phyloP scores from a whole-genome alignment of 331 rosid genomes.

The Quercus phellos region DNA sequence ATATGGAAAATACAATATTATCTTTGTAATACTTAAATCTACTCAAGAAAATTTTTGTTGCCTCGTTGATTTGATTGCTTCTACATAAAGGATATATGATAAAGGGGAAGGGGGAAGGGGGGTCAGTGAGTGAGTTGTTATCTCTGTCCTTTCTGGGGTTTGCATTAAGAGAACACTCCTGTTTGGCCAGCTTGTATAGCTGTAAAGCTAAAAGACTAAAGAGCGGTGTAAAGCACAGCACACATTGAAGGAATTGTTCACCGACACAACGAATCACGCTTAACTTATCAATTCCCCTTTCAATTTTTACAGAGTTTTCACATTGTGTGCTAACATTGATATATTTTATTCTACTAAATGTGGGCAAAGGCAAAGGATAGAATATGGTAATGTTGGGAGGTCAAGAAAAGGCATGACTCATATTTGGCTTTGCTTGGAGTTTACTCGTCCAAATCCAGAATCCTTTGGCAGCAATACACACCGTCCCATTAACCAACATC shows the following conservation, averaged over 20 bases:
- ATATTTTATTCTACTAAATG: background rate
- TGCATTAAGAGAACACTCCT: background rate
- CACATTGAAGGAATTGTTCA: background rate
- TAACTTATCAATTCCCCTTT: background rate
- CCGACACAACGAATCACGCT: slow-evolving; percentile 4
- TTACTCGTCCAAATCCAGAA: background rate
- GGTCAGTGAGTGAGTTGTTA: background rate
- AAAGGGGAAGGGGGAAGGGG: no score
- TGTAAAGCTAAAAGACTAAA: slow-evolving; percentile 17
- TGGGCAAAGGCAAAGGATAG: background rate
- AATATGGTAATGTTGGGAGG: background rate
- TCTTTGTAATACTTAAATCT: no score
- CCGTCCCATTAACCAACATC: slow-evolving; percentile 10
- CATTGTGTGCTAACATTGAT: background rate
- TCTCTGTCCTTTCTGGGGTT: background rate
- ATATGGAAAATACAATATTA: no score
- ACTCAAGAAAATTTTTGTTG: no score
- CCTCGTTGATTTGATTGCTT: no score
- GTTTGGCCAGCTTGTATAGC: slow-evolving; percentile 4
- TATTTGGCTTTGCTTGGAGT: background rate
- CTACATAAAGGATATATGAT: no score
- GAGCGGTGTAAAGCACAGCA: background rate
- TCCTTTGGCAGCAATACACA: background rate
- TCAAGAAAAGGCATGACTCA: background rate
- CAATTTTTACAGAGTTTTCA: background rate